phyloP scores from a whole-genome alignment of 1,284 basidiomycete species.

The Naganishia sp. region DNA sequence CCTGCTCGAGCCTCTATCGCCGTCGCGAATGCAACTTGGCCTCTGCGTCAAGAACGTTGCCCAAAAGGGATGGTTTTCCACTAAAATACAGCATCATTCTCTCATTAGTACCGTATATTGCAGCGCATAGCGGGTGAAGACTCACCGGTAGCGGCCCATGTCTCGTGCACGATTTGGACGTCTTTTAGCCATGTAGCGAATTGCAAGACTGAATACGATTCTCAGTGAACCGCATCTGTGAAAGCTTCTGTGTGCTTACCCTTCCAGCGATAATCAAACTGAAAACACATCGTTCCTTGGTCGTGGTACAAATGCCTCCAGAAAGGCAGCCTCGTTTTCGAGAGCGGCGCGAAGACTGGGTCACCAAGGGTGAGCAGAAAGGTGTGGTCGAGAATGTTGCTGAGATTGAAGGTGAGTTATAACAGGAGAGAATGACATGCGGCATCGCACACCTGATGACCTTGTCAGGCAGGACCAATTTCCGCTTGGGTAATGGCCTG shows the following conservation, averaged over 20 bases:
- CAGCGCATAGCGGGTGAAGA: neutral
- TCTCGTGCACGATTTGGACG: conserved; percentile 7
- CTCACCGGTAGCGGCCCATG: conserved; percentile 15
- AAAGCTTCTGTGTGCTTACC: neutral
- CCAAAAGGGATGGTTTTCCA: conserved; percentile 25
- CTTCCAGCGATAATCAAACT: conserved; percentile 16
- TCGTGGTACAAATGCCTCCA: neutral
- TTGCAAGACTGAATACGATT: neutral
- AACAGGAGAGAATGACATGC: neutral
- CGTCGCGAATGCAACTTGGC: neutral
- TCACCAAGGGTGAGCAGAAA: conserved; percentile 1
- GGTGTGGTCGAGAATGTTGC: conserved; percentile 9
- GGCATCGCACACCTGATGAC: conserved; percentile 12
- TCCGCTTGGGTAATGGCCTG: neutral
- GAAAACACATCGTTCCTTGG: neutral
- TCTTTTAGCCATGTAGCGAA: conserved; percentile 22
- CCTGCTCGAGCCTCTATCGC: conserved; percentile 21
- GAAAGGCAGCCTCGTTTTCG: neutral
- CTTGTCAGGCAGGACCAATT: conserved; percentile 5
- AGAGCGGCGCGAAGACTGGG: neutral
- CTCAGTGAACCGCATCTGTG: neutral
- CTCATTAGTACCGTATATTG: neutral
- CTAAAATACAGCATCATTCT: neutral
- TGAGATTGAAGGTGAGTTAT: neutral
- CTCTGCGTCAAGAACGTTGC: conserved; percentile 10